Evolutionary conservation across 768 basidiomycete genomes (phyloP), one percentile per base, ranked within the genome.

Genomic region (Leccinum arenicola): DNA sequence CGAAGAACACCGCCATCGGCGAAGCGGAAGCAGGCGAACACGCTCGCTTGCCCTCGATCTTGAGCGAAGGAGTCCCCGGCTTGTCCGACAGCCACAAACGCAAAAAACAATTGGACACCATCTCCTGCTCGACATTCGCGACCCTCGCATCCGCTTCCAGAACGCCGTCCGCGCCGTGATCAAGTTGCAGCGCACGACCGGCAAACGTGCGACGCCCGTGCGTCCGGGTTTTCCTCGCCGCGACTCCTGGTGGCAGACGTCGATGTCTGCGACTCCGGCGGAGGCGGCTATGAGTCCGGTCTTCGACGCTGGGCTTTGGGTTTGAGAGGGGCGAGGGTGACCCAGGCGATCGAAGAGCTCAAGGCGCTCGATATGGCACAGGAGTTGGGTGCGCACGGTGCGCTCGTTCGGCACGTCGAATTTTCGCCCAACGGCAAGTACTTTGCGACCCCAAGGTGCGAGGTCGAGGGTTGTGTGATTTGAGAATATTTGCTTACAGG

Each of bases 391-490:
- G 73, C 76, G 3, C 82, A 83, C 53, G 67, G 69, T 23, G 83
- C 82, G 10, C 75, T 83, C 27, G 82, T 83, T 36, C 66, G 82
- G n/a, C 81, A 83, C 54, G 59, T 84, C 35, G 78, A 83, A 61
- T 83, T 83, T 70, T 83, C 83, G 17, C 82, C 82, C 5, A 78
- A 80, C 54, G 82, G 82, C n/a, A 77, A 74, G 63, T 82, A 76
- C 57, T 64, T 83, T 54, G 82, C 82, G 15, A 83, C 83, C 4
- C 77, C 83, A n/a, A 82, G 82, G 74, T 81, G 54, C 9, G 72
- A 35, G 14, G 12, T 6, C 45, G 17, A 6, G 2, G 40, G 21
- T 47, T 10, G 21, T 23, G n/a, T 15, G 19, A 15, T 29, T 35
- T 35, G 29, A 19, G 15, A 25, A 15, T 23, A 49, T 15, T 15